Base-by-base conservation (phyloP, 495 filamentous ascomycete species). In the Hyaloscypha bicolor region DNA sequence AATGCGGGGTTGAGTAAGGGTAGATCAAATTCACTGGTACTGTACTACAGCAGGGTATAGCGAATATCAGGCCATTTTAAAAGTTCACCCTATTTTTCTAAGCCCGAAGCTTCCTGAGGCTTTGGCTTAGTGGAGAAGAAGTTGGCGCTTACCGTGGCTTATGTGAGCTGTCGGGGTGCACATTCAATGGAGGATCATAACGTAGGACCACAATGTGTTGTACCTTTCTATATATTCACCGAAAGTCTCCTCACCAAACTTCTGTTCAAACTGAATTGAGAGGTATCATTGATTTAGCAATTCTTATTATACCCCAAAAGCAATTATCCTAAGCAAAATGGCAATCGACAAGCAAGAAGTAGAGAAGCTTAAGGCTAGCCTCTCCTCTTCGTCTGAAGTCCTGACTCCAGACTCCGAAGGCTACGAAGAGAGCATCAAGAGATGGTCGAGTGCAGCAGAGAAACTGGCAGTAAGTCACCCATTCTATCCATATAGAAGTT, bases 381-480 rank as follows among this genome's bases (percentile, higher is more conserved):
- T 56, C 29, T 56, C 53, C 29, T 4, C 21, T 56, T 30, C 19
- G 53, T 25, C 53, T 6, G 29, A 21, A 16, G 52, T 64, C 21
- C 25, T 64, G 33, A 64, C 62, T 6, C 62, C 62, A 19, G 31
- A 55, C 16, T 64, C 52, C 4, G 62, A 35, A 29, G 35, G 33
- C 1, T 64, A 64, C 35, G 25, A 12, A 39, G 32, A 55, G 12
- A 64, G 62, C 32, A 32, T 64, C 52, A 42, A 39, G 35, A 48
- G 62, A 29, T 64, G 51, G 62, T 37, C 53, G 8, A 35, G n/a
- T 14, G 8, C 48, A n/a, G 53, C 62, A 21, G 62, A 64, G 25
- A 55, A 39, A 25, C 51, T 51, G n/a, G 62, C 62, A 37, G 62
- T 64, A 64, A 25, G 62, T 32, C 12, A 32, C 31, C 33, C 55